Evolutionary conservation across 2,329 filamentous ascomycete genomes (phyloP), one percentile per base, ranked within the genome.

Genomic region (Arthrinium puccinioides): DNA sequence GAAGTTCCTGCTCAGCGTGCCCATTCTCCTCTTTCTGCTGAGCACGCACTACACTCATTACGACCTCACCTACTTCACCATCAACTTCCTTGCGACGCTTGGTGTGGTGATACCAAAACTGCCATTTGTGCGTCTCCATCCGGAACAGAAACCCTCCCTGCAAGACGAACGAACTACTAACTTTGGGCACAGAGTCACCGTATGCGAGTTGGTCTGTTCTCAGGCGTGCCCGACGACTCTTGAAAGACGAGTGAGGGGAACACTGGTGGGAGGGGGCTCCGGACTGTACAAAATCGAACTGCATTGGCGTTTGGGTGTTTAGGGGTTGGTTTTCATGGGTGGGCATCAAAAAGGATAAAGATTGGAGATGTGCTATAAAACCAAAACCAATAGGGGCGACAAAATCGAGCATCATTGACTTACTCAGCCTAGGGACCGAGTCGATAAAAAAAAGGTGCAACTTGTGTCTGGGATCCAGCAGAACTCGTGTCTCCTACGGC

Each of bases 41-140:
- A 97, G 90, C 74, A 98, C 92, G 18, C 92, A 98, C 65, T 98
- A 97, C 66, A 97, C 92, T 32, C 90, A 97, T 65, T 98, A 97
- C 70, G 90, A 96, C 64, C 63, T 96, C 59, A 85, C 87, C 30
- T 97, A 95, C 65, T 98, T 98, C 59, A 87, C 85, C 53, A 92
- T 98, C 68, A 98, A 98, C 68, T 90, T 94, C 60, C 67, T 96
- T 53, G 92, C 92, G 39, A 86, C 94, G 26, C 68, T 98, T 56
- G 87, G 76, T 30, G 92, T 98, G 39, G 85, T 98, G 41, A 92
- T 98, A 58, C 92, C 92, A 27, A 98, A 98, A 67, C 69, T 98
- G 50, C 92, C 92, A 50, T 90, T 86, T 59, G 90, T 97, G 73
- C 63, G 89, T 79, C 47, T 32, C 9, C 14, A 25, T 18, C 36